These are phyloP conservation scores for Aspergillus uvarum DNA, from an alignment of 2,329 filamentous ascomycete species.

Conservation along the genomic window DNA sequence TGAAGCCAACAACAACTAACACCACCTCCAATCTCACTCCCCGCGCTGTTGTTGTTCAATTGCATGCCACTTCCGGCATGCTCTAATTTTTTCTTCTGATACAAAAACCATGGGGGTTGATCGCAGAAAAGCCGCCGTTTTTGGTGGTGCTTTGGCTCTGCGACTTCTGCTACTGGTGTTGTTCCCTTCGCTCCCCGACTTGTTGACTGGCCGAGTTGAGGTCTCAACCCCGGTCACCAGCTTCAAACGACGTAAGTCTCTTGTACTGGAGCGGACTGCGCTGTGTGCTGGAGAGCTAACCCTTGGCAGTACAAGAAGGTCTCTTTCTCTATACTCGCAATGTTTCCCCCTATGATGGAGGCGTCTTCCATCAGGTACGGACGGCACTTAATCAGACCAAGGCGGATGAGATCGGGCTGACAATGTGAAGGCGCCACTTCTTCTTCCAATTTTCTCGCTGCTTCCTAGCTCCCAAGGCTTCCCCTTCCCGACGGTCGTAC, in stretches of 20 bases:
- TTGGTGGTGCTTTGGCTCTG: constrained; percentile 71
- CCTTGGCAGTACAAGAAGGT: constrained; percentile 78
- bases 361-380: constrained; percentile 68
- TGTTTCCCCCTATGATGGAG: constrained; percentile 95
- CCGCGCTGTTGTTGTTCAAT: not conserved
- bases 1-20: constrained; percentile 9
- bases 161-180: constrained; percentile 75
- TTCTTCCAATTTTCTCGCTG: constrained; percentile 87
- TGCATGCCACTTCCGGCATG: constrained; percentile 10
- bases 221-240: constrained; percentile 95
- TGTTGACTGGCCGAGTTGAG: constrained; percentile 88
- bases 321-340: constrained; percentile 95
- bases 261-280: not conserved
- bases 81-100: not conserved
- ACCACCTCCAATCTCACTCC: not conserved
- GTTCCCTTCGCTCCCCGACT: constrained; percentile 79
- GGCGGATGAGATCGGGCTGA: constrained; percentile 2
- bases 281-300: not conserved
- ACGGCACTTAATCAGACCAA: not conserved
- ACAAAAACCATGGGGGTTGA: constrained; percentile 51
- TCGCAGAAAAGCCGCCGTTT: constrained; percentile 65
- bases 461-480: constrained; percentile 68
- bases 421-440: constrained; percentile 69
- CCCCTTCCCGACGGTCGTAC: constrained; percentile 71
- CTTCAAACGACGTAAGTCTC: constrained; percentile 84